Evolutionary conservation across 495 filamentous ascomycete genomes (phyloP), one percentile per base, ranked within the genome.

Genomic region (Neurospora tetraspora): DNA sequence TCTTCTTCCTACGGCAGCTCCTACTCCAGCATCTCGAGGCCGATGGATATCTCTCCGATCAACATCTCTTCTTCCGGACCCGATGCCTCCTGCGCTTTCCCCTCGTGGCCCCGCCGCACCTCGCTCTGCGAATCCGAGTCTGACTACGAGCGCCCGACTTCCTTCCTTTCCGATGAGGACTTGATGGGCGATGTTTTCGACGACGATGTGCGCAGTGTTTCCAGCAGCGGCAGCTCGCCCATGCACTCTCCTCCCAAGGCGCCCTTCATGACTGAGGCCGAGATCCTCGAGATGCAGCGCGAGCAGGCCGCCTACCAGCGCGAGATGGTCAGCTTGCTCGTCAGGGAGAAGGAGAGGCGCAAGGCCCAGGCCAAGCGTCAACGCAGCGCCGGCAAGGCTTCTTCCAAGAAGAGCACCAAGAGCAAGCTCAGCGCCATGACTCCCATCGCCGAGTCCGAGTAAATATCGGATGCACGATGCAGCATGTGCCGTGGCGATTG

Each of bases 31-130:
- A 82, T 78, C 39, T 76, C 86, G 6, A 79, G 83, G 65, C 85
- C 87, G 73, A 83, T 88, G 76, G 87, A 88, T 75, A 88, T 88
- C 74, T 79, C 82, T 39, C 80, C 82, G 39, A 82, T 78, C 72
- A 80, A 79, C 74, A 82, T 81, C 39, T 81, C 82, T 34, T 77
- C 81, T 12, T 75, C 78, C 72, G 73, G 74, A 7, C 79, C 83
- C 76, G 82, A 82, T 72, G 75, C 81, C 10, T 79, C 74, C 70
- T 85, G 84, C 80, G 84, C 84, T 23, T 86, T 83, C 75, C 84
- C 84, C n/a, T 86, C 84, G 61, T 86, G 84, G 84, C 84, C 84
- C 12, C 80, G 82, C 61, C 78, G 84, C 20, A 79, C 81, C 4
- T 83, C 83, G 11, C 80, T 86, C 69, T 80, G 76, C 73, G 83